Conservation (phyloP, 1,139 yeast genomes). For the Pichia kudriavzevii region DNA sequence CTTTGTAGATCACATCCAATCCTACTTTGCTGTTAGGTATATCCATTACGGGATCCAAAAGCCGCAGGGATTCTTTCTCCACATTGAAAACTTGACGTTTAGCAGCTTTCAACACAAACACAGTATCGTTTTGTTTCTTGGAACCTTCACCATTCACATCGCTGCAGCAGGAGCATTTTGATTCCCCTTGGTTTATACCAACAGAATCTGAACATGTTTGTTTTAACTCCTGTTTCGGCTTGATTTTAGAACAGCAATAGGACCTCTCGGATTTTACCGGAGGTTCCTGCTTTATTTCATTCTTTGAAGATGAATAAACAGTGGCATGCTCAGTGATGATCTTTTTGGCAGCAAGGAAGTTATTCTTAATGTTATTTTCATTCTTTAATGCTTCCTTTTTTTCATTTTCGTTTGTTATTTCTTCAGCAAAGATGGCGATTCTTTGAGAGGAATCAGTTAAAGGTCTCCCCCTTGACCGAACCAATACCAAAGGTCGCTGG, state of each 20-base stretch:
- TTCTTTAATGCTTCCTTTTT: conserved; percentile 6
- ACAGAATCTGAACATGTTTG: no score
- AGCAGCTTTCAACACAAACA: conserved; percentile 40
- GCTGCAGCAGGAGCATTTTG: no score
- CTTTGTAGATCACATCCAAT: conserved; percentile 22
- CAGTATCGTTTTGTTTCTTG: conserved; percentile 24
- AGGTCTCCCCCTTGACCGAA: conserved; percentile 86
- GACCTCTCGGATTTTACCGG: no score
- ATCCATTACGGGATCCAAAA: conserved; percentile 29
- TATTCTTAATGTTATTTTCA: conserved; percentile 4
- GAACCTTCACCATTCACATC: background rate
- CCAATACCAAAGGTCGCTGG: conserved; percentile 71
- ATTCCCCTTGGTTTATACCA: no score
- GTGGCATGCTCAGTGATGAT: background rate
- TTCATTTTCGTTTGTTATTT: conserved; percentile 17
- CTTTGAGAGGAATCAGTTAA: conserved; percentile 43
- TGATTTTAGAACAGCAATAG: conserved; percentile 1
- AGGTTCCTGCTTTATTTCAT: no score
- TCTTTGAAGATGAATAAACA: conserved; percentile 2
- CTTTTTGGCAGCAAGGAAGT: conserved; percentile 7
- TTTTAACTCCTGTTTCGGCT: background rate
- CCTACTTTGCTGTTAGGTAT: conserved; percentile 27
- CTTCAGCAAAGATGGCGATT: conserved; percentile 52
- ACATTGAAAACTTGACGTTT: conserved; percentile 46
- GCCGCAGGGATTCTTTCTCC: conserved; percentile 32